Conservation (phyloP, 805 yeast genomes). For the Saccharomycopsis javanensis region DNA sequence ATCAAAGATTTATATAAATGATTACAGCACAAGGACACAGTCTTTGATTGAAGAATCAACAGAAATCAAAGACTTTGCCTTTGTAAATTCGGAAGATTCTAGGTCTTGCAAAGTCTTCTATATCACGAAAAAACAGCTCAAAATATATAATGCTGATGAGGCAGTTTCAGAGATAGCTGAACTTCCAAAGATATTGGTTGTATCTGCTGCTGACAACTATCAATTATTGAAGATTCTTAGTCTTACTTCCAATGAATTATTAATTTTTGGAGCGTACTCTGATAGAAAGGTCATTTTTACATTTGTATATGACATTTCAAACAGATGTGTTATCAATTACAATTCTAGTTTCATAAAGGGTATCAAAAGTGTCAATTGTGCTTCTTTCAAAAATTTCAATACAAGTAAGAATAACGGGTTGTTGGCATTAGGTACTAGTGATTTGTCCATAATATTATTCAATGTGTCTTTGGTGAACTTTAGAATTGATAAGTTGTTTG, state of each 20-base stretch:
- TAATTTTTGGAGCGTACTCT: constrained; percentile 11
- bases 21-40: not conserved
- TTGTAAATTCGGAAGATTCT: not conserved
- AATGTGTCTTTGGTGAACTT: constrained; percentile 28
- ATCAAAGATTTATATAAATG: constrained; percentile 1
- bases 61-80: constrained; percentile 6
- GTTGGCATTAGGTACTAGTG: constrained; percentile 16
- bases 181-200: not conserved
- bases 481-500: constrained; percentile 32
- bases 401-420: constrained; percentile 2
- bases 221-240: not conserved
- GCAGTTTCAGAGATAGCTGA: not conserved
- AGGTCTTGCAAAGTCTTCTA: not conserved
- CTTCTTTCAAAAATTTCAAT: constrained; percentile 6
- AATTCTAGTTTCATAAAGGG: constrained; percentile 4
- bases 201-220: not conserved
- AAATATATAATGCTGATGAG: not conserved
- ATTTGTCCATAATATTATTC: constrained; percentile 10
- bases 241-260: constrained; percentile 1
- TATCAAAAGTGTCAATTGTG: constrained; percentile 15
- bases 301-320: not conserved
- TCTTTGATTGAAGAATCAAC: not conserved
- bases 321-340: not conserved
- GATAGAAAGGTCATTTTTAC: constrained; percentile 5
- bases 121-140: not conserved